A percentile compares a stretch with the other conserved stretches of the same genome.
Conservation (phyloP, 305 asterid genomes). For the Fraxinus paxiana region DNA sequence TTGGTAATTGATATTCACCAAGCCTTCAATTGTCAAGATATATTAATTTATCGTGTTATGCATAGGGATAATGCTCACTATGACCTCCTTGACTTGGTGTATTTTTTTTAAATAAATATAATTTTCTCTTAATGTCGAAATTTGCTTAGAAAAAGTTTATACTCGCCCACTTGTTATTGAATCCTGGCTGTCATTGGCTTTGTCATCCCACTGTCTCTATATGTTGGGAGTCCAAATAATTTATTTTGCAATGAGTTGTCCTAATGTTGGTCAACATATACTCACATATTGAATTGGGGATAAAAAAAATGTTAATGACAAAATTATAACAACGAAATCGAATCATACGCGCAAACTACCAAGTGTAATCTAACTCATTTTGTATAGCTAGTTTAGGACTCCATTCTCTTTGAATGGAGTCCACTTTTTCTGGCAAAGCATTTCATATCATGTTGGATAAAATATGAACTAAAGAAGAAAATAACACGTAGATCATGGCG, state of each 20-base stretch:
- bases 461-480: not conserved
- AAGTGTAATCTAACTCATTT: not conserved
- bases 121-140: not conserved
- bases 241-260: not conserved
- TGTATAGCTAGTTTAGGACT: not conserved
- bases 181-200: not conserved
- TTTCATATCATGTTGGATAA: not conserved
- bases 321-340: not conserved
- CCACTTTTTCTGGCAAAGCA: not conserved
- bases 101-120: no score
- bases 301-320: not conserved
- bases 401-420: not conserved
- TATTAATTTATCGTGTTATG: no score
- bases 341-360: not conserved
- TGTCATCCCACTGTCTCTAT: not conserved
- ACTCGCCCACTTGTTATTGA: not conserved
- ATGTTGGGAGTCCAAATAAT: not conserved
- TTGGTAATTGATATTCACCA: not conserved
- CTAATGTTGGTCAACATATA: not conserved
- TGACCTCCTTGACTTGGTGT: not conserved
- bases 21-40: not conserved
- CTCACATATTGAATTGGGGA: not conserved
- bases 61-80: not conserved
- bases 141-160: not conserved
- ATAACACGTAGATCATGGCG: not conserved